phyloP scores from a whole-genome alignment of 2,329 filamentous ascomycete genomes.

The Apiospora arundinis region DNA sequence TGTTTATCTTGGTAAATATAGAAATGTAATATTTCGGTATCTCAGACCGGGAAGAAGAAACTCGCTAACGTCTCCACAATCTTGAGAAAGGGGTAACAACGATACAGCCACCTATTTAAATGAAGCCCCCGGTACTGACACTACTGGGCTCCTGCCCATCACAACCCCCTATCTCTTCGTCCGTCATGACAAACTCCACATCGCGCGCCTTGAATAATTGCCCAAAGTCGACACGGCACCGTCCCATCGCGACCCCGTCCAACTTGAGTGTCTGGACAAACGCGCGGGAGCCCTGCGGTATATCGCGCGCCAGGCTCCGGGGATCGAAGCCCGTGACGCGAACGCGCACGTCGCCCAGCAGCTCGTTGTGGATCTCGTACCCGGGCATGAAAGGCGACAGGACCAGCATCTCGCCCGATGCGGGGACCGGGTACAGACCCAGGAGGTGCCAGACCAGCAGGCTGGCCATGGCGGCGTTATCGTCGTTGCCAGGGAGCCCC shows the following conservation, averaged over 20 bases:
- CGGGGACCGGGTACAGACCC: constrained; percentile 1
- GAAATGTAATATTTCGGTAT: no score
- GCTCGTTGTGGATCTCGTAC: constrained; percentile 16
- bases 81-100: neutral
- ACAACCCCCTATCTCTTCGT: neutral
- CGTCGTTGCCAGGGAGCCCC: constrained; percentile 23
- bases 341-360: neutral
- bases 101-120: neutral
- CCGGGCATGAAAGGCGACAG: constrained; percentile 16
- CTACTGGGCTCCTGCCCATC: constrained; percentile 17
- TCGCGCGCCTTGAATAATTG: constrained; percentile 8
- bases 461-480: constrained; percentile 26
- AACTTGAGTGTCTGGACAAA: neutral
- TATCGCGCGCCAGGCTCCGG: neutral
- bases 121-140: constrained; percentile 1
- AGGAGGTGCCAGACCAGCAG: constrained; percentile 18
- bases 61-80: no score
- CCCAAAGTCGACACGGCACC: neutral
- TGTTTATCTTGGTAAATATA: no score
- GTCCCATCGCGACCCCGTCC: neutral
- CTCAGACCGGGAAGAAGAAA: no score
- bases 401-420: constrained; percentile 5
- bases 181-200: constrained; percentile 20
- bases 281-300: neutral
- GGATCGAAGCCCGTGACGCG: constrained; percentile 14